A percentile compares a stretch with the other conserved stretches of the same genome.
Conservation (phyloP, 352 stramenopile species). For the Phytophthora tentaculata region DNA sequence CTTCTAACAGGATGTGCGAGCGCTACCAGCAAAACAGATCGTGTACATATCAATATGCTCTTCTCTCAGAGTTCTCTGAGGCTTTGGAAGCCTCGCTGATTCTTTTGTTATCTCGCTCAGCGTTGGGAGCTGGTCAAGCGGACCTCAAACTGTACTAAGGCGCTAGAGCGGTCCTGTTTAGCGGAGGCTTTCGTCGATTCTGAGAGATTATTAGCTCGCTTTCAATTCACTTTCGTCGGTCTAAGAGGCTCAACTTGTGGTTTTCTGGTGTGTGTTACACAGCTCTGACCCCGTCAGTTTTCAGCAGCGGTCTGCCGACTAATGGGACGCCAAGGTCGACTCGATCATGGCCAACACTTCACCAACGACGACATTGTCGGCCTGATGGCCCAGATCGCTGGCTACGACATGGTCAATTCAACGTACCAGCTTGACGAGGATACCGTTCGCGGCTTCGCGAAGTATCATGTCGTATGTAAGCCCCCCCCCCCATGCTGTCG, state of each 20-base stretch:
- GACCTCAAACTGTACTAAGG: no score
- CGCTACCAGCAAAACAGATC: no score
- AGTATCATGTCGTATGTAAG: conserved; percentile 88
- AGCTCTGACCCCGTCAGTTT: conserved; percentile 14
- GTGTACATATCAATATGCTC: no score
- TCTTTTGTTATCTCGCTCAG: no score
- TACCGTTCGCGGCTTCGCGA: conserved; percentile 58
- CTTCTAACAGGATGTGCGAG: no score
- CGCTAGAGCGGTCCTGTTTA: no score
- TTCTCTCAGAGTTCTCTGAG: no score
- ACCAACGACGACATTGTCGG: conserved; percentile 54
- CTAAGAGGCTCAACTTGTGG: conserved; percentile 35
- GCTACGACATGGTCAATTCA: conserved; percentile 62
- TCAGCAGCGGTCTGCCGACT: conserved; percentile 21
- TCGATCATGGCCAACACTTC: conserved; percentile 37
- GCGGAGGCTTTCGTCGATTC: no score
- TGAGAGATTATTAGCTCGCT: conserved; percentile 11
- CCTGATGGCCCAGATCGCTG: conserved; percentile 90
- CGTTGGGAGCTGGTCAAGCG: no score
- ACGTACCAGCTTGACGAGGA: conserved; percentile 62
- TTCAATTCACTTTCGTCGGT: conserved; percentile 24
- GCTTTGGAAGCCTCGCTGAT: no score
- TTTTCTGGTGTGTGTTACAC: conserved; percentile 25
- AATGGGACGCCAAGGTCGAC: conserved; percentile 31
- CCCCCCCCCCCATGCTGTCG: conserved; percentile 31